phyloP scores from a whole-genome alignment of 345 rosid species.

The Pistacia vera region DNA sequence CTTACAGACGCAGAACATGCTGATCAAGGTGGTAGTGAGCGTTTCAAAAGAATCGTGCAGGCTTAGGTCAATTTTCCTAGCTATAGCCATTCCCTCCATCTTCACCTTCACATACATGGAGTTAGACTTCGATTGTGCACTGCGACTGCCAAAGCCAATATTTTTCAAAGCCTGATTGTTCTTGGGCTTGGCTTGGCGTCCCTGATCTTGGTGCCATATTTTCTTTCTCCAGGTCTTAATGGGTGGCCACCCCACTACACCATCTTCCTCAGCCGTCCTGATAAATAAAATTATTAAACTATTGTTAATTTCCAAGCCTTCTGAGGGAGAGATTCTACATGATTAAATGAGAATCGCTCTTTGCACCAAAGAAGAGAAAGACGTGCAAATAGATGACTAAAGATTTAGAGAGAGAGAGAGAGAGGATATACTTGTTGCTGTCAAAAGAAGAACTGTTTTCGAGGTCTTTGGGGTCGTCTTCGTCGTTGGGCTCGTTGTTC shows the following conservation, averaged over 20 bases:
- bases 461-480: conserved; percentile 16
- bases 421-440: conserved; percentile 21
- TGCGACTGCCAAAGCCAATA: not conserved
- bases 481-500: conserved; percentile 22
- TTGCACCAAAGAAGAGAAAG: not conserved
- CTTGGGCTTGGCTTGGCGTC: not conserved
- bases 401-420: not conserved
- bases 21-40: conserved; percentile 33
- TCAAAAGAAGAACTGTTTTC: conserved; percentile 7
- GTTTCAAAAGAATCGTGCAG: conserved; percentile 32
- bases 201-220: not conserved
- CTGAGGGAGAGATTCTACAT: too few species aligned
- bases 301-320: not conserved
- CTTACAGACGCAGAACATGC: conserved; percentile 49
- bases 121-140: conserved; percentile 9
- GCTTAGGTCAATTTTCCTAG: conserved; percentile 47
- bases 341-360: not conserved
- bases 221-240: conserved; percentile 28
- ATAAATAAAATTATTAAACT: not conserved
- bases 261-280: conserved; percentile 24
- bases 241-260: conserved; percentile 48
- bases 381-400: too few species aligned
- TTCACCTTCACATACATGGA: conserved; percentile 52
- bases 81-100: conserved; percentile 56
- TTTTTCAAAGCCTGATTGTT: conserved; percentile 11